Conservation (phyloP, 768 basidiomycete species). For the Kwoniella sp. region DNA sequence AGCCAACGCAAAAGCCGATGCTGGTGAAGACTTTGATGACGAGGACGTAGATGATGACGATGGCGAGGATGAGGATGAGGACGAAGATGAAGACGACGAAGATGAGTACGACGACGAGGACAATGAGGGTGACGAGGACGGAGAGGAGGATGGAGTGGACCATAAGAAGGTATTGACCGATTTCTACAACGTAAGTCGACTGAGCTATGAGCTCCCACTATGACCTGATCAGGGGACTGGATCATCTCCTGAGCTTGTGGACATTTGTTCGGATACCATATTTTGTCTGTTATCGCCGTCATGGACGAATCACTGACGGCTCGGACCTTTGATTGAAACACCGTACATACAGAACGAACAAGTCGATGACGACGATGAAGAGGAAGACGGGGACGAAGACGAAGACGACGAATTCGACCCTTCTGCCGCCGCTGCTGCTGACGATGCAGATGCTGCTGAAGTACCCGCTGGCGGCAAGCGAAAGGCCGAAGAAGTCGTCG, state of each 20-base stretch:
- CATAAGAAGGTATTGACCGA: constrained; percentile 19
- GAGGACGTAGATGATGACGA: constrained; percentile 12
- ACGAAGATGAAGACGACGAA: constrained; percentile 7
- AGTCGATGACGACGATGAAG: constrained; percentile 11
- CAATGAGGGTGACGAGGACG: constrained; percentile 17
- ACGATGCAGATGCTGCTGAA: not conserved
- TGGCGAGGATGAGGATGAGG: constrained; percentile 19
- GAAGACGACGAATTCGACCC: constrained; percentile 8
- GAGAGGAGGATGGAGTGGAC: constrained; percentile 19
- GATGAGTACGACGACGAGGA: constrained; percentile 19
- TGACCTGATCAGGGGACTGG: too few relatives aligned
- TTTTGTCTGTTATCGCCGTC: too few relatives aligned
- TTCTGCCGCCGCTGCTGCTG: not conserved
- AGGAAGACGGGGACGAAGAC: constrained; percentile 18
- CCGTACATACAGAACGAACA: constrained; percentile 3
- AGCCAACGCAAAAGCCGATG: constrained; percentile 8
- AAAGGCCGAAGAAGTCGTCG: constrained; percentile 5
- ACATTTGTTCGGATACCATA: too few relatives aligned
- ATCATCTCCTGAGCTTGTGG: too few relatives aligned
- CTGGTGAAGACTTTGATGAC: not conserved
- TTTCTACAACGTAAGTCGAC: constrained; percentile 27
- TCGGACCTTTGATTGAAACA: too few relatives aligned
- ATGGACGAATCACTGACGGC: too few relatives aligned
- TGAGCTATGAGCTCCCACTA: too few relatives aligned
- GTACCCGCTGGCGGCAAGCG: constrained; percentile 3